These are phyloP conservation scores for Fusarium musae DNA, from an alignment of 2,329 filamentous ascomycete genomes.

Conservation along the genomic window DNA sequence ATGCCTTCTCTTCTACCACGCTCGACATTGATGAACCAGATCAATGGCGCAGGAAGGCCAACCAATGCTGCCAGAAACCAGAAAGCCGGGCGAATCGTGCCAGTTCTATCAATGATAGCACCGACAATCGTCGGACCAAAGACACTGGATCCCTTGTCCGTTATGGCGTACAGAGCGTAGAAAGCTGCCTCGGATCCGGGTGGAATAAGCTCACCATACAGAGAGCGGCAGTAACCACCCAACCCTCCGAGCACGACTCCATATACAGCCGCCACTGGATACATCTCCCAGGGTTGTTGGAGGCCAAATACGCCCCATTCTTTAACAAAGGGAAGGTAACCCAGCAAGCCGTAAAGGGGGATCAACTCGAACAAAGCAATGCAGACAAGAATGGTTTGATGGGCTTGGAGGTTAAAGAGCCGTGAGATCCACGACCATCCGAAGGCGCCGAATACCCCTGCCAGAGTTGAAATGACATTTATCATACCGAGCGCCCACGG, in stretches of 20 bases:
- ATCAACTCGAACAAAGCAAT: conserved; percentile 92
- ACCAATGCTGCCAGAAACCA: conserved; percentile 91
- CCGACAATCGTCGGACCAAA: conserved; percentile 96
- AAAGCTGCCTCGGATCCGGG: conserved; percentile 95
- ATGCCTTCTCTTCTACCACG: conserved; percentile 76
- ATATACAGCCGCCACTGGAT: conserved; percentile 88
- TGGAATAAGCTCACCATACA: conserved; percentile 94
- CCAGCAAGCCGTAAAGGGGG: conserved; percentile 88
- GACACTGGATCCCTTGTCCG: conserved; percentile 93
- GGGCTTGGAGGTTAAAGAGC: conserved; percentile 74
- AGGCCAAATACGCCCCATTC: conserved; percentile 81
- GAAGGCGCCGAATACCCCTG: conserved; percentile 88
- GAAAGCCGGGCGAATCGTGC: conserved; percentile 87
- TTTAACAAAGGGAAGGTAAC: conserved; percentile 84
- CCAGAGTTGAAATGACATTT: conserved; percentile 88
- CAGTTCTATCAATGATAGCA: conserved; percentile 85
- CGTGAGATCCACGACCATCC: conserved; percentile 85
- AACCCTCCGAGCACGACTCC: conserved; percentile 94
- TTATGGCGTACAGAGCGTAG: conserved; percentile 96
- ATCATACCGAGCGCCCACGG: conserved; percentile 90
- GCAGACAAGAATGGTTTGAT: conserved; percentile 92
- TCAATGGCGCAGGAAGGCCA: conserved; percentile 82
- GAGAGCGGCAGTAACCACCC: conserved; percentile 88
- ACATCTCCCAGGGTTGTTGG: conserved; percentile 98
- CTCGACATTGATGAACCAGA: conserved; percentile 87